Percentiles rank a stretch among this genome's conserved stretches.
These are phyloP conservation scores for Thalia dealbata DNA, from an alignment of 176 grass and related monocot species.

Conservation along the genomic window DNA sequence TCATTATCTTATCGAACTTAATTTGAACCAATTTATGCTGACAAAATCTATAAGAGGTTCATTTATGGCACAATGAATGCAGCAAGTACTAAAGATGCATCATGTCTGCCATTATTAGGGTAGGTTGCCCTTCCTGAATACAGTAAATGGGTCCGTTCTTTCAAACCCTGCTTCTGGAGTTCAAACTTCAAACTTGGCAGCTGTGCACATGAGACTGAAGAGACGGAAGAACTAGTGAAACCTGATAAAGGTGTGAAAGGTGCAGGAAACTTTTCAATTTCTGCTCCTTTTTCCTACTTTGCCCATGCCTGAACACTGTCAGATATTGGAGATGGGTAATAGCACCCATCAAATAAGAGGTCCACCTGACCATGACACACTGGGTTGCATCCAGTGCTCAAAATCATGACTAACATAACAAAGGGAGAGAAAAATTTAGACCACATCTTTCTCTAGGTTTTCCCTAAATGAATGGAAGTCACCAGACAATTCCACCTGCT, in stretches of 20 bases:
- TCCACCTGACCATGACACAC: background rate
- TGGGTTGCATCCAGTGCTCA: background rate
- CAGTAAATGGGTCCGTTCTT: background rate
- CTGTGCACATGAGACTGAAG: slow-evolving; percentile 4
- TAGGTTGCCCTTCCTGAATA: background rate
- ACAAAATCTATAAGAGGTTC: background rate
- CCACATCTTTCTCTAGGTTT: background rate
- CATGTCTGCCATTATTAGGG: background rate
- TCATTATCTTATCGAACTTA: background rate
- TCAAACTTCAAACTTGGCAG: background rate
- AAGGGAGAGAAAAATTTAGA: background rate
- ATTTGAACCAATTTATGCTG: background rate
- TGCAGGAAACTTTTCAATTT: background rate
- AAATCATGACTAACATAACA: background rate
- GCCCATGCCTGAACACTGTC: background rate
- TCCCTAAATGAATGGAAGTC: background rate
- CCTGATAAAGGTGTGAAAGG: background rate
- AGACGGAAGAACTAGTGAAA: background rate
- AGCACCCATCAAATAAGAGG: background rate
- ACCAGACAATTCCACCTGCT: background rate
- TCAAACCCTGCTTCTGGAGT: background rate
- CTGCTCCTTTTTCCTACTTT: background rate
- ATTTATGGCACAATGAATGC: slow-evolving; percentile 4
- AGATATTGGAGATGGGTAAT: background rate
- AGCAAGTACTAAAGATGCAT: background rate